Evolutionary conservation across 495 filamentous ascomycete species (phyloP), one percentile per base, ranked within the genome.

Genomic region (Xylaria longipes): DNA sequence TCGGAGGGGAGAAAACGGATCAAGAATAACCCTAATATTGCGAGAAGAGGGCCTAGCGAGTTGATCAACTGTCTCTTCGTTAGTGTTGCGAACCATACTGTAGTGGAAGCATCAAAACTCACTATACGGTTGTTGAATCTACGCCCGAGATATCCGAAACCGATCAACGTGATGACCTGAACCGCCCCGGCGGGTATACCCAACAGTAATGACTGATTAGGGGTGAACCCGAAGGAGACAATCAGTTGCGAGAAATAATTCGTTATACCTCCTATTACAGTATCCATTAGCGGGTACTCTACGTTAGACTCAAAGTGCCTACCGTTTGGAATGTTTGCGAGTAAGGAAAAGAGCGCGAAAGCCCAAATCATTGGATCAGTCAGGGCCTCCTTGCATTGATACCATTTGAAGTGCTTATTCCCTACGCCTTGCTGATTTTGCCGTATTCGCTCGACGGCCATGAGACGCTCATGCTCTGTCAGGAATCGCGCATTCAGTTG

Each of bases 191-290:
- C 88, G 0, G 91, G 91, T 3, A 86, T 86, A 65, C 90, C 91
- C 65, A 91, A 87, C 25, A 93, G 87, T 5, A 93, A 83, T 39
- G 87, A 89, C 71, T 92, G 79, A 48, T 91, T 83, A 6, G 83
- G 73, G 1, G 89, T 89, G 79, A 84, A 88, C 22, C 86, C 85
- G 72, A 88, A 88, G 7, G 81, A 84, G n/a, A 86, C 84, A 72
- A 89, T 89, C 27, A 89, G 84, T 77, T 92, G 90, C 63, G 84
- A 89, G 81, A 93, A 93, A 79, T 93, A 94, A 71, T 92, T 93
- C 37, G 82, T 87, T 58, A 94, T 85, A 15, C 91, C 91, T 27
- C 90, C 85, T 82, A 48, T 50, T 35, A 29, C 22, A 9, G 3
- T 46, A 20, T 27, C 12, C 22, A 37, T 60, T 48, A 69, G n/a